Conservation (phyloP, 1,284 basidiomycete species). For the Trichosporon coremiiforme region DNA sequence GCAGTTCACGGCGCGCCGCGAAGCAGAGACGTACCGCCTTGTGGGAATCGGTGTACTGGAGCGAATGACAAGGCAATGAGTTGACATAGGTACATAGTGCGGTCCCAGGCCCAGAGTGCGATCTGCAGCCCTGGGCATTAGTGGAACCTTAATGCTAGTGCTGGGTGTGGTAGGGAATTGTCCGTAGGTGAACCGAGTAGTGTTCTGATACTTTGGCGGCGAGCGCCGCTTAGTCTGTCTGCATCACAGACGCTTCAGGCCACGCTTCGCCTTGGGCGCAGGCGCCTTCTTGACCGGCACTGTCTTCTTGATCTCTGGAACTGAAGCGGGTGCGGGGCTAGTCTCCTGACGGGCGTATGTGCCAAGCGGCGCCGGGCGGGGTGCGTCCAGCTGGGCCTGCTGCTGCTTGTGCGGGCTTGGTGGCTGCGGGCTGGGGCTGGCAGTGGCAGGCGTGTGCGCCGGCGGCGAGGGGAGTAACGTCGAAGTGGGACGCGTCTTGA, state of each 20-base stretch:
- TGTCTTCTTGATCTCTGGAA: conserved; percentile 32
- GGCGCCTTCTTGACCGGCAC: conserved; percentile 33
- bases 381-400: not conserved
- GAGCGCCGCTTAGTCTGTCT: not conserved
- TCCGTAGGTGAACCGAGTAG: not conserved
- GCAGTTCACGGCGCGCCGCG: too few species aligned
- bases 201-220: not conserved
- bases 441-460: conserved; percentile 8
- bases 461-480: conserved; percentile 29
- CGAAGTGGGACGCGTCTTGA: conserved; percentile 1
- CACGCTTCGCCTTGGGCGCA: conserved; percentile 48
- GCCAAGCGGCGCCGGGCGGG: conserved; percentile 38
- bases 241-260: conserved; percentile 47
- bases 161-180: not conserved
- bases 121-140: not conserved
- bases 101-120: not conserved
- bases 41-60: not conserved
- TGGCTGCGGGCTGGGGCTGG: conserved; percentile 22
- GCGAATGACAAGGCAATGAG: not conserved
- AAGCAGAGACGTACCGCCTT: not conserved
- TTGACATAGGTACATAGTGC: not conserved
- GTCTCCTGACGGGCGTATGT: conserved; percentile 43
- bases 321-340: conserved; percentile 33
- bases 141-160: conserved; percentile 12
- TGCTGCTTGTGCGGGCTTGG: conserved; percentile 14